Base-by-base conservation (phyloP, 208 protist genomes). In the Leishmania amazonensis region DNA sequence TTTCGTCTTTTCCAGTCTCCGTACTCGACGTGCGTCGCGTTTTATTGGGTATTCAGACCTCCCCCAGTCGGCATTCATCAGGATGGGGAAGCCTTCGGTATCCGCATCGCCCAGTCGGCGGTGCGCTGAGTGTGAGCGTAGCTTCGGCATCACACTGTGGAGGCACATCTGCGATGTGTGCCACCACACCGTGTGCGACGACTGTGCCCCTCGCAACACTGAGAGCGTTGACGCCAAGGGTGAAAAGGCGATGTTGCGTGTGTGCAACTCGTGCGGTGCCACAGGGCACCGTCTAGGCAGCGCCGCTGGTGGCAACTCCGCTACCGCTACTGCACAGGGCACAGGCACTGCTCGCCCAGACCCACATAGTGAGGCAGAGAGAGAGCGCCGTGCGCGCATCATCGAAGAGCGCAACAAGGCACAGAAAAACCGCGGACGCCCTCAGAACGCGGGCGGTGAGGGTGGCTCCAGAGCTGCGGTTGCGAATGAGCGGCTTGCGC, bases 141-240 rank as follows among this genome's bases (percentile, higher is more conserved):
- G 38, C 35, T 95, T 96, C 74, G 83, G 89, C 62, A 24, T 94
- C 21, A 79, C 85, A 49, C 83, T 86, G n/a, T 91, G 85, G 85
- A 87, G 82, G 79, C 85, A 95, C 81, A 76, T 70, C 8, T 96
- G 93, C 58, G 74, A 78, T 49, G 40, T 83, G 47, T 96, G 93
- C 78, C 83, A 79, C 58, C 81, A 58, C 24, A 84, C 65, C 28
- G 88, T 96, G 24, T 96, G 93, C 70, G 93, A 92, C 71, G 85
- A 93, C 67, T 96, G 93, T 79, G 84, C 81, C 5, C 84, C 89
- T 4, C 87, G 91, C 40, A 67, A 58, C 15, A 82, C 76, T 3
- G 76, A 83, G 65, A 42, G 68, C 67, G 67, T 62, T 13, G 71
- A 67, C 24, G 67, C 49, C n/a, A 76, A 81, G 13, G 80, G 81